These are phyloP conservation scores for Metschnikowia corniflorae DNA, from an alignment of 805 yeast genomes.

Conservation along the genomic window DNA sequence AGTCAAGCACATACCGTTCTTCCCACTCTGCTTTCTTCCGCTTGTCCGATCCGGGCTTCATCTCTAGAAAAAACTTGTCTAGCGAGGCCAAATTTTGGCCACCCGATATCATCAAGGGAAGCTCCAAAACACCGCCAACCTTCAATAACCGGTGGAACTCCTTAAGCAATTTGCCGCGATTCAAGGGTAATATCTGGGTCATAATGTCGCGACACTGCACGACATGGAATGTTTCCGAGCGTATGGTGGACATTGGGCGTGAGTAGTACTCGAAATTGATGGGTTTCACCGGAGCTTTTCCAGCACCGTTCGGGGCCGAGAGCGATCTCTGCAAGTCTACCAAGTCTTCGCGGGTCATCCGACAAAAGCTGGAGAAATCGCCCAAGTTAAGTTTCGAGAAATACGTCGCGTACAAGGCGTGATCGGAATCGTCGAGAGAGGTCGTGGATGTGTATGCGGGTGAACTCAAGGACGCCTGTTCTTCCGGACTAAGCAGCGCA, in stretches of 20 bases:
- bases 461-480: background rate
- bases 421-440: constrained; percentile 9
- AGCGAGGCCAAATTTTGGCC: constrained; percentile 1
- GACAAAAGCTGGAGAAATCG: constrained; percentile 8
- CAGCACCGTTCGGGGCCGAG: constrained; percentile 1
- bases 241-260: constrained; percentile 23
- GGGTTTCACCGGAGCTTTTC: constrained; percentile 11
- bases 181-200: constrained; percentile 28
- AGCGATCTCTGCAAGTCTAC: constrained; percentile 11
- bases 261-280: constrained; percentile 17
- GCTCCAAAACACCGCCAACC: constrained; percentile 33
- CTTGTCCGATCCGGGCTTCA: background rate
- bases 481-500: background rate
- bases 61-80: background rate
- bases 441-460: background rate
- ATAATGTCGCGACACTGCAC: constrained; percentile 36
- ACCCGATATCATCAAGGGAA: constrained; percentile 22
- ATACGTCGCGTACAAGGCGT: constrained; percentile 5
- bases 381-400: constrained; percentile 11
- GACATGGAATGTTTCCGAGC: constrained; percentile 30
- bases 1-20: background rate
- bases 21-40: constrained; percentile 1
- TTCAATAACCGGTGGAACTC: constrained; percentile 37
- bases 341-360: constrained; percentile 12
- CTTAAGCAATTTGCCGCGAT: constrained; percentile 23